Evolutionary conservation across 2,329 filamentous ascomycete genomes (phyloP).

Genomic region (Aspergillus caelatus): DNA sequence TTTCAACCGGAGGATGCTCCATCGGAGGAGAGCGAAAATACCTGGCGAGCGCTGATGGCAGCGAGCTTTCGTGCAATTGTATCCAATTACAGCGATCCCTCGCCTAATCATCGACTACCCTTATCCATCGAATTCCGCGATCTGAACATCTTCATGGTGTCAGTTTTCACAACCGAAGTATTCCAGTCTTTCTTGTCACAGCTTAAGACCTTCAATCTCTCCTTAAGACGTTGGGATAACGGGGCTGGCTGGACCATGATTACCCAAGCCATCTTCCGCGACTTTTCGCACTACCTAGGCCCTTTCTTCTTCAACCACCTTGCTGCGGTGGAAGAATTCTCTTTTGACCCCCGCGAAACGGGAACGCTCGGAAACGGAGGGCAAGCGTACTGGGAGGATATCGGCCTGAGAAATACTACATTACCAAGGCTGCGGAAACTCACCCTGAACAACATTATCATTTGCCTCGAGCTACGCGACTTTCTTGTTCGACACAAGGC

Average conservation of each 20-base stretch:
- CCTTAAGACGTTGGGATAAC: neutral
- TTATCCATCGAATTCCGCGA: neutral
- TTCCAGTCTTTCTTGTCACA: neutral
- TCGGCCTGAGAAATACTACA: neutral
- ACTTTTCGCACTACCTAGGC: constrained; percentile 2
- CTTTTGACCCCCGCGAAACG: neutral
- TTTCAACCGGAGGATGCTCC: neutral
- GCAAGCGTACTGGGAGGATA: neutral
- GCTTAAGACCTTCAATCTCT: neutral
- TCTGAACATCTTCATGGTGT: neutral
- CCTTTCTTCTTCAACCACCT: constrained; percentile 6
- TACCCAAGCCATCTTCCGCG: neutral
- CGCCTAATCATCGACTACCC: neutral
- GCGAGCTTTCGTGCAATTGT: constrained; percentile 3
- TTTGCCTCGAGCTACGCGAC: neutral
- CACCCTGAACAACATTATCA: neutral
- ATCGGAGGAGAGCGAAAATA: neutral
- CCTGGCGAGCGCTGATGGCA: neutral
- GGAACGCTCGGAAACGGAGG: neutral
- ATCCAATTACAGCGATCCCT: neutral
- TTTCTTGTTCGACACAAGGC: neutral
- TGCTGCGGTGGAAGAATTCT: neutral
- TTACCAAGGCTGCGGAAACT: neutral
- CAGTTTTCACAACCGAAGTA: neutral
- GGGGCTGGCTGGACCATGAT: constrained; percentile 5